Evolutionary conservation across 192 early-diverging fungal species (phyloP).

Genomic region (Irineochytrium annulatum): DNA sequence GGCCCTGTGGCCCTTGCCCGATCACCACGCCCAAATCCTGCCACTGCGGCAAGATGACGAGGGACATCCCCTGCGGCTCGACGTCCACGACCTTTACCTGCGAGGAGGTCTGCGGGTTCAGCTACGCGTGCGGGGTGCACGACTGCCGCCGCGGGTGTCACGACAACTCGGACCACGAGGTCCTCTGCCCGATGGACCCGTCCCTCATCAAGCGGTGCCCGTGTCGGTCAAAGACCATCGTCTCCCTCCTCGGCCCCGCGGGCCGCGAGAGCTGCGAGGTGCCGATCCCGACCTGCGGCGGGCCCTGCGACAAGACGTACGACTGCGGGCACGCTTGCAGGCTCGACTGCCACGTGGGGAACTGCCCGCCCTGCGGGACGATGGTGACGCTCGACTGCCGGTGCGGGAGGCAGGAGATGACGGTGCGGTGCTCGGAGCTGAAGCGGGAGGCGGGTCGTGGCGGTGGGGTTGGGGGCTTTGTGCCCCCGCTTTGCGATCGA

Average conservation of each 20-base stretch:
- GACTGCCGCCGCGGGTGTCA: slow-evolving; percentile 36
- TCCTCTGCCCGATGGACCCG: slow-evolving; percentile 47
- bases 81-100: slow-evolving; percentile 21
- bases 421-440: slow-evolving; percentile 23
- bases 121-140: slow-evolving; percentile 39
- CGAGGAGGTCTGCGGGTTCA: slow-evolving; percentile 21
- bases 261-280: slow-evolving; percentile 29
- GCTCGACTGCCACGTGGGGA: slow-evolving; percentile 33
- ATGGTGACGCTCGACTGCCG: slow-evolving; percentile 27
- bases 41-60: slow-evolving; percentile 31
- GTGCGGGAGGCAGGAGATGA: slow-evolving; percentile 22
- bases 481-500: slow-evolving; percentile 31
- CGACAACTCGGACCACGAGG: slow-evolving; percentile 5
- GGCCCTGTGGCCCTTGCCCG: slow-evolving; percentile 68
- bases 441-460: slow-evolving; percentile 14
- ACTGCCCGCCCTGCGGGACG: slow-evolving; percentile 33
- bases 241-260: slow-evolving; percentile 10
- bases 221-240: slow-evolving; percentile 25
- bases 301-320: slow-evolving; percentile 24
- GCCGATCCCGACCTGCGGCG: slow-evolving; percentile 36
- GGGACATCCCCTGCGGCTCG: slow-evolving; percentile 23
- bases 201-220: slow-evolving; percentile 27
- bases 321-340: slow-evolving; percentile 40
- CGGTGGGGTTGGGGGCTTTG: slow-evolving; percentile 24
- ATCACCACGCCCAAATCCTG: slow-evolving; percentile 20